phyloP scores from a whole-genome alignment of 495 filamentous ascomycete genomes.

The Podospora pseudocomata region DNA sequence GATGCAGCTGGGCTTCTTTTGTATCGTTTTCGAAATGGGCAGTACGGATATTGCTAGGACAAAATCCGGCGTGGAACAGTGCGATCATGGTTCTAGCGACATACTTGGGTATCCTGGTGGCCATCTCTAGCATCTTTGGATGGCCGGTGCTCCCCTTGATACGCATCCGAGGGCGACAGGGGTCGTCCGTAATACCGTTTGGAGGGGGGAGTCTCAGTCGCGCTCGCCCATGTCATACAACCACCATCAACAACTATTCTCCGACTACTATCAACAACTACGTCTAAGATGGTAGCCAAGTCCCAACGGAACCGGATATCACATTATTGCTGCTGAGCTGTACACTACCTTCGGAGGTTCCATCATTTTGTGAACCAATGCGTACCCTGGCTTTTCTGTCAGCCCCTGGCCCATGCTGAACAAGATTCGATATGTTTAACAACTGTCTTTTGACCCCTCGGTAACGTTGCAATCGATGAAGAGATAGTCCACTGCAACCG shows the following conservation, averaged over 20 bases:
- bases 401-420: no score
- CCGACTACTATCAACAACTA: background rate
- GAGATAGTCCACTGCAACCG: background rate
- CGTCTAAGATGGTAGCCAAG: background rate
- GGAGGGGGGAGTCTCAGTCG: background rate
- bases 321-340: background rate
- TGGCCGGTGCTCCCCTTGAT: constrained; percentile 10
- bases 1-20: background rate
- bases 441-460: background rate
- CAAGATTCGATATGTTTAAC: background rate
- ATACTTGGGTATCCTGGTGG: constrained; percentile 11
- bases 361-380: no score
- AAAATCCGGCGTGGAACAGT: constrained; percentile 5
- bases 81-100: constrained; percentile 13
- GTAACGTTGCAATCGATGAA: background rate
- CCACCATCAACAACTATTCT: background rate
- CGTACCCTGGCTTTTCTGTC: no score
- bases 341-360: background rate
- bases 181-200: background rate
- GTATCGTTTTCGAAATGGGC: background rate
- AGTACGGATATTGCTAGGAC: background rate
- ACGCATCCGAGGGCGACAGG: background rate
- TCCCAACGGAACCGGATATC: background rate
- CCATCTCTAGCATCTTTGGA: constrained; percentile 14
- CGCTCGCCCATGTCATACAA: background rate